Base-by-base conservation (phyloP, 2,329 filamentous ascomycete species). In the Penicillium sp. region DNA sequence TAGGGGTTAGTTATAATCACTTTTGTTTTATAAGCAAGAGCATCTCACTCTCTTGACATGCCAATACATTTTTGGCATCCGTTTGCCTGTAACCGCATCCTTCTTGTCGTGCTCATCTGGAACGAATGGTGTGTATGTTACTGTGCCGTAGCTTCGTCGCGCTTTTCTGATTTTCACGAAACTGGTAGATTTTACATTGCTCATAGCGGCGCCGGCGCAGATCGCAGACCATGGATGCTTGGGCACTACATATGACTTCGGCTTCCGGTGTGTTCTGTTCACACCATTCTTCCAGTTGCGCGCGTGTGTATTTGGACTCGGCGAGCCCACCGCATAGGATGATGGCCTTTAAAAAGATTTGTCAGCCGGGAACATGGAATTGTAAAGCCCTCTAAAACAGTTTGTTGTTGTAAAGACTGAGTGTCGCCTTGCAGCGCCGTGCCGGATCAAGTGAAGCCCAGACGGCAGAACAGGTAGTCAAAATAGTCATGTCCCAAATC, bases 311-410 rank as follows among this genome's bases (percentile, higher is more conserved):
- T 3, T 12, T 3, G 1, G 47, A 56, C n/a, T 38, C 47, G 1
- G 57, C 53, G 3, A 59, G 53, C 11, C 57, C 57, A 1, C 57
- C 57, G 9, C 57, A 59, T 2, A 59, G 43, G 5, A 59, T 48
- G 18, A 55, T 45, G 21, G 33, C 28, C 52, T 55, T 20, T 6
- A 20, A 47, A 18, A 47, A 26, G 12, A n/a, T 47, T 11, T 26
- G 26, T 18, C 30, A 35, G 30, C 16, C 30, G n/a, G 18, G 9
- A 9, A 6, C 18, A 12, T 21, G 11, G 14, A 43, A 11, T 14
- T 8, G 2, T 43, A 21, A n/a, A n/a, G n/a, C n/a, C n/a, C n/a
- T 3, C 20, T 2, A 23, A 21, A 35, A 35, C 5, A 35, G 20
- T 12, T 9, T 5, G 7, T 5, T 8, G 7, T 18, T 5, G 38